These are phyloP conservation scores for Zychaea mexicana DNA, from an alignment of 371 early-diverging fungal genomes.

Conservation along the genomic window DNA sequence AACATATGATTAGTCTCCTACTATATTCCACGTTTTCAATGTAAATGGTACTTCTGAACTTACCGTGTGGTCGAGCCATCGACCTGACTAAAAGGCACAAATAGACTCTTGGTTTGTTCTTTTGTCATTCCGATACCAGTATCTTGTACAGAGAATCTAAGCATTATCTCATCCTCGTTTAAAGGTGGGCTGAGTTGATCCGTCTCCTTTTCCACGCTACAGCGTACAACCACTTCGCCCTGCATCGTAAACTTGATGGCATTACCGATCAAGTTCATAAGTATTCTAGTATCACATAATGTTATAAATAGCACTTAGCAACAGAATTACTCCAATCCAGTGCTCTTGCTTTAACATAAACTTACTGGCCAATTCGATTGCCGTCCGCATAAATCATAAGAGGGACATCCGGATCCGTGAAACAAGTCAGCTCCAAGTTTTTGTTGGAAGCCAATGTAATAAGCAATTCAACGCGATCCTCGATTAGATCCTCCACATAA, in stretches of 20 bases:
- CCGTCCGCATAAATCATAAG: conserved; percentile 52
- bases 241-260: conserved; percentile 59
- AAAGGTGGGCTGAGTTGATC: conserved; percentile 20
- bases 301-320: too few relatives aligned
- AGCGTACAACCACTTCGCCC: conserved; percentile 51
- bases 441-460: conserved; percentile 56
- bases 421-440: conserved; percentile 52
- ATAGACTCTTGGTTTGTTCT: conserved; percentile 54
- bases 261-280: conserved; percentile 50
- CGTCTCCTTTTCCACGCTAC: conserved; percentile 31
- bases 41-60: background rate
- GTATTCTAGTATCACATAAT: conserved; percentile 19
- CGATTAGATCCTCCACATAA: conserved; percentile 57
- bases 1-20: background rate
- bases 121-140: conserved; percentile 51
- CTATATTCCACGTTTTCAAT: conserved; percentile 10
- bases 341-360: background rate
- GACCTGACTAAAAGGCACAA: conserved; percentile 61
- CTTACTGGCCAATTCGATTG: conserved; percentile 47
- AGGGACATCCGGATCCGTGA: conserved; percentile 42
- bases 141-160: conserved; percentile 45
- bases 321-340: too few relatives aligned
- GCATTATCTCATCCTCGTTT: conserved; percentile 22
- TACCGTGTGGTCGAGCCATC: conserved; percentile 59
- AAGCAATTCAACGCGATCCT: conserved; percentile 55